phyloP scores from a whole-genome alignment of 1,284 basidiomycete genomes.

The Polyporus tsugae region DNA sequence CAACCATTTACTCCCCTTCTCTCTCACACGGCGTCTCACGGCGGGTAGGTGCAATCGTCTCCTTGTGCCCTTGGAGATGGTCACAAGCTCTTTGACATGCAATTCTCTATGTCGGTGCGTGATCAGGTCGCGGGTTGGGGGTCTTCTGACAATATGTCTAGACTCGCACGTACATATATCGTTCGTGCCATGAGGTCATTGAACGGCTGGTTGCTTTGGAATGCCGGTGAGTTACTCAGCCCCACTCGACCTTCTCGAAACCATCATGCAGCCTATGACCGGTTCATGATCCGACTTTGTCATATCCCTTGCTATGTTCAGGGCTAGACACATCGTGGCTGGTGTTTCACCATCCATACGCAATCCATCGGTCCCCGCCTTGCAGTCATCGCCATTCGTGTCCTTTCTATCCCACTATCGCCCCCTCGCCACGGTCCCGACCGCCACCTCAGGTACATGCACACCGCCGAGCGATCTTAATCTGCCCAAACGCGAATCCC shows the following conservation, averaged over 20 bases:
- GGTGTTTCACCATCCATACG: neutral
- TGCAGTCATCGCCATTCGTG: neutral
- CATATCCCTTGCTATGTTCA: neutral
- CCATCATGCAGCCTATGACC: neutral
- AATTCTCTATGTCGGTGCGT: neutral
- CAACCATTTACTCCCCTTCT: neutral
- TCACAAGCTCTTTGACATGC: neutral
- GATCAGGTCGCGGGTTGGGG: neutral
- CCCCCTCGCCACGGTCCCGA: neutral
- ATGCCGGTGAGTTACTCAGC: neutral
- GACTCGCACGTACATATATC: neutral
- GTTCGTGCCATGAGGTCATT: neutral
- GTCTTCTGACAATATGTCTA: neutral
- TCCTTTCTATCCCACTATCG: neutral
- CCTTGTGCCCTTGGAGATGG: neutral
- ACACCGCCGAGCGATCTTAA: neutral
- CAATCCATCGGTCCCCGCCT: neutral
- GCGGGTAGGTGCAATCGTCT: neutral
- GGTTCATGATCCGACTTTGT: slow-evolving; percentile 1
- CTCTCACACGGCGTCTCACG: neutral
- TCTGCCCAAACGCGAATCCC: neutral
- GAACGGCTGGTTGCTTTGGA: neutral
- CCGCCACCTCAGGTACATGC: neutral
- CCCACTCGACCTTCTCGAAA: neutral
- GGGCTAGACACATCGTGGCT: neutral